A percentile compares a stretch with the other conserved stretches of the same genome.
phyloP scores from a whole-genome alignment of 2,329 filamentous ascomycete species.

The Trichoderma lentiforme region DNA sequence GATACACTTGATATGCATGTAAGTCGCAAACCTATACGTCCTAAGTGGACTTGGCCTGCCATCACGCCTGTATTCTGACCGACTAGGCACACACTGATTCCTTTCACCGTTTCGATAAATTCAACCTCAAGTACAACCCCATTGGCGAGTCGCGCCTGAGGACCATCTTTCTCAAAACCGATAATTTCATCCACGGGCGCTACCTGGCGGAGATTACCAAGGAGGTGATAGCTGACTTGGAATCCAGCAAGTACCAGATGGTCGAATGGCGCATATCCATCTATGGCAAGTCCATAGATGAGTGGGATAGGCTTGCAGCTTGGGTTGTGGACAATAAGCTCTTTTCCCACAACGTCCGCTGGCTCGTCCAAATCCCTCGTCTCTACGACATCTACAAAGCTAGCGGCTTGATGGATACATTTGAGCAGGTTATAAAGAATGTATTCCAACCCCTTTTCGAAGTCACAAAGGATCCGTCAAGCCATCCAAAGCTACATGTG shows the following conservation, averaged over 20 bases:
- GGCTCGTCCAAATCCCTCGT: constrained; percentile 92
- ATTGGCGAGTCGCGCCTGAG: constrained; percentile 91
- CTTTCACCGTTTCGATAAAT: constrained; percentile 99
- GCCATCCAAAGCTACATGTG: constrained; percentile 87
- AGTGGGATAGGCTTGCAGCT: constrained; percentile 98
- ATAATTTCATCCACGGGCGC: constrained; percentile 93
- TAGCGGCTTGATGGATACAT: constrained; percentile 79
- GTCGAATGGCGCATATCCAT: constrained; percentile 99
- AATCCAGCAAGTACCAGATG: constrained; percentile 99
- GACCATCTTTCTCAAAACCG: constrained; percentile 98
- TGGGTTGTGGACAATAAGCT: constrained; percentile 99
- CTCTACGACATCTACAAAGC: constrained; percentile 96
- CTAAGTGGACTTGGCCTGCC: constrained; percentile 62
- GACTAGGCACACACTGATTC: constrained; percentile 86
- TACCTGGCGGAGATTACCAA: constrained; percentile 98
- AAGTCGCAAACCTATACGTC: constrained; percentile 54
- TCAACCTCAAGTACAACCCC: constrained; percentile 98
- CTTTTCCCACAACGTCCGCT: constrained; percentile 95
- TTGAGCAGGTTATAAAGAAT: constrained; percentile 86
- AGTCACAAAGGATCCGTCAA: constrained; percentile 81
- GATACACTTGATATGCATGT: constrained; percentile 99
- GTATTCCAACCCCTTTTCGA: constrained; percentile 93
- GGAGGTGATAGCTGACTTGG: constrained; percentile 93
- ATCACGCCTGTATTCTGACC: constrained; percentile 54
- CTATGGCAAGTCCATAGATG: constrained; percentile 85